Evolutionary conservation across 306 rosid genomes (phyloP).

Genomic region (Lotus japonicus): DNA sequence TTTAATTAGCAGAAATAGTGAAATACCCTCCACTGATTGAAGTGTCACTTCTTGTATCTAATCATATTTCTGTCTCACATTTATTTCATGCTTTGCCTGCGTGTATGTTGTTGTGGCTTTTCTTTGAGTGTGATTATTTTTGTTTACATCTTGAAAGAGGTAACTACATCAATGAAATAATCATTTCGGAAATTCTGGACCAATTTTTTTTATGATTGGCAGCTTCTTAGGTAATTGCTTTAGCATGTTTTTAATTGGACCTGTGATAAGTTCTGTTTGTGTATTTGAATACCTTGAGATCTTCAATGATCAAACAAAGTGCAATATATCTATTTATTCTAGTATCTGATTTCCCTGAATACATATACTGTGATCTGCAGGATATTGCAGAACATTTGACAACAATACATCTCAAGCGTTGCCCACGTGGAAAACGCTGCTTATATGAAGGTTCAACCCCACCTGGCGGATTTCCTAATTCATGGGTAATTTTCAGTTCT

Average conservation of each 20-base stretch:
- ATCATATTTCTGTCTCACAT: not conserved
- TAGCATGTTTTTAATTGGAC: not conserved
- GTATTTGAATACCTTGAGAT: not conserved
- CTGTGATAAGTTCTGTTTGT: conserved; percentile 1
- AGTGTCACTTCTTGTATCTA: not conserved
- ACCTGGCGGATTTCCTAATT: conserved; percentile 89
- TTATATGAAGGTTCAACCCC: conserved; percentile 96
- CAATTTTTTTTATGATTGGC: conserved; percentile 8
- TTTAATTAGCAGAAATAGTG: not conserved
- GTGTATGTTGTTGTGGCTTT: not conserved
- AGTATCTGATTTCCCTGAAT: not conserved
- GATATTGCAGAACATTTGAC: conserved; percentile 93
- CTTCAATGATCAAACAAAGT: not conserved
- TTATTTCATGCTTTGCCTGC: not conserved
- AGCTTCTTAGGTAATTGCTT: conserved; percentile 14
- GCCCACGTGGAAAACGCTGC: conserved; percentile 96
- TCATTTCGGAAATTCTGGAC: not conserved
- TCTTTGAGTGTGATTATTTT: not conserved
- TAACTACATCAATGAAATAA: not conserved
- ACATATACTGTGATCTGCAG: conserved; percentile 34
- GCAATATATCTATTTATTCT: not conserved
- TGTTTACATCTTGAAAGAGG: not conserved
- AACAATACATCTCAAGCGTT: conserved; percentile 73
- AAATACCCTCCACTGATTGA: not conserved
- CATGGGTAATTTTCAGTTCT: conserved; percentile 64